Base-by-base conservation (phyloP, 345 rosid species). In the Laguncularia racemosa region DNA sequence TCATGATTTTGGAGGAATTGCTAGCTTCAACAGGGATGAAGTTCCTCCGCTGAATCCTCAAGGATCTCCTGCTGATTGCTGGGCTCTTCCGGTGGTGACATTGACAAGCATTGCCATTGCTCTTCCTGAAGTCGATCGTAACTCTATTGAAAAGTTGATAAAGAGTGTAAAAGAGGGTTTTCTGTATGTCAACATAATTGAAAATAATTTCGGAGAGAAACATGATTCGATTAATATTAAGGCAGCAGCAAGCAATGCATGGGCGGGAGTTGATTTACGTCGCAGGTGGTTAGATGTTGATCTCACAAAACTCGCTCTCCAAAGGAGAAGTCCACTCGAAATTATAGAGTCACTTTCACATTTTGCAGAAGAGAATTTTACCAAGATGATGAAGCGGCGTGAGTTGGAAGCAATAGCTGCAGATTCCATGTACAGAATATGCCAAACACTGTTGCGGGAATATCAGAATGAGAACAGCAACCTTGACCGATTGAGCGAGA, bases 251-350 rank as follows among this genome's bases (percentile, higher is more conserved):
- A 73, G 69, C 21, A 56, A 62, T 15, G 73, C 78, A 44, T 84
- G 96, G 89, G 53, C 72, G 26, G 77, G 71, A 48, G 72, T 83
- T 50, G 89, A 88, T 66, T 77, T 84, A 47, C 78, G 76, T 67
- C 84, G 69, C 21, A 76, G 71, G 58, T 88, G 92, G 89, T 71
- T 77, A 14, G 76, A 79, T 69, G 73, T 84, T 38, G 82, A 84
- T 69, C 85, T 88, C 62, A 57, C 46, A 11, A 78, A 81, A 63
- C 71, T 76, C 61, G 77, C 85, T 14, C 46, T 46, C 20, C 78
- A 80, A 71, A 59, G 69, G 50, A 62, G 48, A 62, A 61, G 38
- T 56, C 66, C 80, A 3, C 81, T 56, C 63, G 89, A 82, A 65
- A 70, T 71, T 20, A 81, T 88, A 5, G 52, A 79, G 60, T 59